Base-by-base conservation (phyloP, 1,139 yeast genomes). In the Diutina pseudorugosa region DNA sequence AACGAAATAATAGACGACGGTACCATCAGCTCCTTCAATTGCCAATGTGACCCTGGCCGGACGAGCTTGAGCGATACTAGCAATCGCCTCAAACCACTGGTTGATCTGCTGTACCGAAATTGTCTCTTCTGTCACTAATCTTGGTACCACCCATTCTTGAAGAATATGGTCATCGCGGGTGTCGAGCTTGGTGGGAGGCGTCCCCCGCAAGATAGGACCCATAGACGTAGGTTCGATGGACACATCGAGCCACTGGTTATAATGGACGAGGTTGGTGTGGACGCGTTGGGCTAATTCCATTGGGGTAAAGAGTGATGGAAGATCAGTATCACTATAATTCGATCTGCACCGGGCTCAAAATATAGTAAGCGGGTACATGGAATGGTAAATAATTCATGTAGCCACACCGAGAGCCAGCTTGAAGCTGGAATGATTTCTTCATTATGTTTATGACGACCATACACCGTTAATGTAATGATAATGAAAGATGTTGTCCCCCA, bases 1-100 rank as follows among this genome's bases (percentile, higher is more conserved):
- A 42, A 83, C 73, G 59, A 80, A 75, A 60, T 84, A 84, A 60
- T 82, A 85, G 5, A 83, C 85, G 2, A 85, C 73, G 0, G 89
- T 81, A 0, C 86, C 83, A 62, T 84, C 91, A 53, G 73, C 73
- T 53, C 82, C 80, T 8, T 78, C 72, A 56, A 84, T 67, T 0
- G 79, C 89, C 62, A 82, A 64, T 0, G 82, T 68, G 1, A 84
- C 53, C 51, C 83, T 64, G 21, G 61, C 61, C 0, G 72, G 77
- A 53, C 71, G 61, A 2, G 44, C 3, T 43, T 18, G 6, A 20
- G 45, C 23, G 8, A 61, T 30, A 5, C 50, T 33, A 12, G 56
- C 57, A 12, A 70, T 61, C 18, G 51, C 57, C 1, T 52, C 57
- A 54, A 73, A 73, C 74, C 74, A 72, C 27, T 53, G 41, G 48